A percentile compares a stretch with the other conserved stretches of the same genome.
phyloP scores from a whole-genome alignment of 2,329 filamentous ascomycete genomes.

The Kalmusia sp. region DNA sequence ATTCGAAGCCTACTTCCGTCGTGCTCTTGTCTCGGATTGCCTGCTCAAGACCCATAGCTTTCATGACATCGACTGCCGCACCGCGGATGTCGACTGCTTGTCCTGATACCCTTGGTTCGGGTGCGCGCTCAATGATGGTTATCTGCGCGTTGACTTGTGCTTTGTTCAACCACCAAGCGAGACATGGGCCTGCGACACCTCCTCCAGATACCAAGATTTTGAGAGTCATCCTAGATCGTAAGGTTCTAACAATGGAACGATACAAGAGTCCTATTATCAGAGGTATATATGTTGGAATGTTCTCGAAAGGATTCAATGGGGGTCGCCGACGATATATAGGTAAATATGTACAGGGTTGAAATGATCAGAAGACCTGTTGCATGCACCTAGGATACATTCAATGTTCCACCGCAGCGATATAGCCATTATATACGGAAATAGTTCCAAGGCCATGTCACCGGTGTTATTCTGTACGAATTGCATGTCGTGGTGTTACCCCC shows the following conservation, averaged over 20 bases:
- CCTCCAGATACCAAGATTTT: conserved; percentile 38
- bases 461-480: not conserved
- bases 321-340: no score
- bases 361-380: not conserved
- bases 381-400: not conserved
- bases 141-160: conserved; percentile 36
- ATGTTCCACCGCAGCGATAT: not conserved
- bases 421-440: conserved; percentile 1
- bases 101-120: conserved; percentile 54
- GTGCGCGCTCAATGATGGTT: conserved; percentile 52
- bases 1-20: conserved; percentile 56
- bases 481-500: not conserved
- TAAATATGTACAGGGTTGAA: not conserved
- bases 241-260: no score
- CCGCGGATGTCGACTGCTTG: conserved; percentile 63
- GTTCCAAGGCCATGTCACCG: not conserved
- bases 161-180: conserved; percentile 60
- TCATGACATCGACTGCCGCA: conserved; percentile 58
- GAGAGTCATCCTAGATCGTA: no score
- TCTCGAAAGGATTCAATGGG: not conserved
- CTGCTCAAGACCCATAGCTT: conserved; percentile 59
- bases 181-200: conserved; percentile 44
- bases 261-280: no score
- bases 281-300: not conserved
- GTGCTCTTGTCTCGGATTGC: conserved; percentile 49